Evolutionary conservation across 2,329 filamentous ascomycete species (phyloP).

Genomic region (Clonostachys chloroleuca): DNA sequence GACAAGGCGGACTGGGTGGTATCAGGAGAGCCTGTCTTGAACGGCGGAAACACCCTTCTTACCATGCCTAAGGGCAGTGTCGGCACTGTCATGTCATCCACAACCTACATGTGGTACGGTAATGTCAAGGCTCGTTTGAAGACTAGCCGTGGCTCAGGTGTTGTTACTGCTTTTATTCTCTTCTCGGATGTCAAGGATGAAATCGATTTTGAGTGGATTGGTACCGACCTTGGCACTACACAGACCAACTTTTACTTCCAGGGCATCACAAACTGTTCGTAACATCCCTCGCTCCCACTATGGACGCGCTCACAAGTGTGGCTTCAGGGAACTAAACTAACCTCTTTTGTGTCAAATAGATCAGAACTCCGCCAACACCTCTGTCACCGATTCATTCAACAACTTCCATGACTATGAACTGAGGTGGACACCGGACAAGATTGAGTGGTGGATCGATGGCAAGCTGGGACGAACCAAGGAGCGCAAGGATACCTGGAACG

Average conservation of each 20-base stretch:
- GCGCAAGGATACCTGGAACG: constrained; percentile 80
- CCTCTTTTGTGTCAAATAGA: constrained; percentile 41
- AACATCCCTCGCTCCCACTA: neutral
- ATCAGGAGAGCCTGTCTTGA: constrained; percentile 68
- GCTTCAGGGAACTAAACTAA: neutral
- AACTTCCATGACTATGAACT: constrained; percentile 90
- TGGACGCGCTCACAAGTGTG: neutral
- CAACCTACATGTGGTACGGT: constrained; percentile 95
- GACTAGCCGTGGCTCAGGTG: constrained; percentile 78
- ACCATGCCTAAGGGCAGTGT: constrained; percentile 86
- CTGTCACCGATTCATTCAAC: constrained; percentile 64
- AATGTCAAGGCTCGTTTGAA: constrained; percentile 83
- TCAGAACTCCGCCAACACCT: constrained; percentile 69
- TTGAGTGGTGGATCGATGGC: constrained; percentile 87
- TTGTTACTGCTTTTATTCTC: constrained; percentile 96
- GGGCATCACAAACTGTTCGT: constrained; percentile 84
- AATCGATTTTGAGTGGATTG: constrained; percentile 95
- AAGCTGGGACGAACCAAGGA: constrained; percentile 69
- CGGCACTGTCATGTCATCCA: constrained; percentile 80
- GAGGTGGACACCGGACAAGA: constrained; percentile 81
- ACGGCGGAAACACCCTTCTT: constrained; percentile 69
- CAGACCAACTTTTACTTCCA: constrained; percentile 99
- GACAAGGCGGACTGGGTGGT: constrained; percentile 82
- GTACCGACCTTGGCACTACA: constrained; percentile 68
- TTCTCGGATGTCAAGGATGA: constrained; percentile 96